Conservation (phyloP, 805 yeast species). For the Pachysolen tannophilus region DNA sequence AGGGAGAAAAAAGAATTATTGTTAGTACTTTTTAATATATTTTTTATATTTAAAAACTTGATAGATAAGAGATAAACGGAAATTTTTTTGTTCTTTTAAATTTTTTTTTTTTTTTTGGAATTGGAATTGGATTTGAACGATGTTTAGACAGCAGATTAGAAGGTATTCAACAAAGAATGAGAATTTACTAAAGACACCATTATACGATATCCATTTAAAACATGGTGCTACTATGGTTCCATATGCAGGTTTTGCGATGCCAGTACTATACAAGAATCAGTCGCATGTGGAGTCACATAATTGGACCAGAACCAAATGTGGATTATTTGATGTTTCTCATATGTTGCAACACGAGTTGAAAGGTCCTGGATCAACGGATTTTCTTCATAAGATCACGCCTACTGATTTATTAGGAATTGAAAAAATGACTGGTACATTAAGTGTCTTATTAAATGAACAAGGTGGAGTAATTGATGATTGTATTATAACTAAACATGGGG, state of each 20-base stretch:
- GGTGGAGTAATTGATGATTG: conserved; percentile 92
- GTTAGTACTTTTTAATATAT: too few species aligned
- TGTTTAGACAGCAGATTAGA: not conserved
- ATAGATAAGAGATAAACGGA: too few species aligned
- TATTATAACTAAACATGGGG: conserved; percentile 79
- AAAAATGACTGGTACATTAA: conserved; percentile 59
- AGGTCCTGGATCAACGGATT: conserved; percentile 60
- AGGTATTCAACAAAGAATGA: conserved; percentile 22
- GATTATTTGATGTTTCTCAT: conserved; percentile 93
- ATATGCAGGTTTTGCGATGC: conserved; percentile 96
- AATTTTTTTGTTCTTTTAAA: too few species aligned
- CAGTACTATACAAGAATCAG: conserved; percentile 79
- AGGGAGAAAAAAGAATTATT: too few species aligned
- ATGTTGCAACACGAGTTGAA: conserved; percentile 84
- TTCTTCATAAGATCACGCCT: conserved; percentile 82
- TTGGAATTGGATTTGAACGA: too few species aligned
- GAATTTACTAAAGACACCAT: conserved; percentile 53
- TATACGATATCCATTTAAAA: conserved; percentile 69
- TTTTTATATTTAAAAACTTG: too few species aligned
- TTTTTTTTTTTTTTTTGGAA: too few species aligned
- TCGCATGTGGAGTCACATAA: conserved; percentile 87
- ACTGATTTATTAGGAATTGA: conserved; percentile 59
- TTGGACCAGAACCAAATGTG: conserved; percentile 86
- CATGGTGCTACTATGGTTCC: conserved; percentile 89
- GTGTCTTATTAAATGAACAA: conserved; percentile 62